Percentiles rank a stretch among this genome's conserved stretches.
These are phyloP conservation scores for Penicillium antarcticum DNA, from an alignment of 495 filamentous ascomycete species.

Conservation along the genomic window DNA sequence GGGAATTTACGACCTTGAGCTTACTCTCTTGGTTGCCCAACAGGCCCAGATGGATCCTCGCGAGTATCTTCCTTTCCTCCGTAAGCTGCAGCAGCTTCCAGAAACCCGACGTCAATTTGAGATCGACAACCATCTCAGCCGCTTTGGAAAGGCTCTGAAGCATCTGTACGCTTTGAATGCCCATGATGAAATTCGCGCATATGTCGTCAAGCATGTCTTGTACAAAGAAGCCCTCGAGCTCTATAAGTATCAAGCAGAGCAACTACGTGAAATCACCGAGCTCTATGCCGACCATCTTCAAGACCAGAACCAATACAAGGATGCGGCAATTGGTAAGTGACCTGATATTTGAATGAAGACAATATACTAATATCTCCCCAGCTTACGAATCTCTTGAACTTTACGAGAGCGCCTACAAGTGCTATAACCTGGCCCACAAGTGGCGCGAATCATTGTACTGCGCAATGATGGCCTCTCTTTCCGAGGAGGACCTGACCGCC, in stretches of 20 bases:
- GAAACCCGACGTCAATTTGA: slow-evolving; percentile 67
- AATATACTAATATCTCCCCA: slow-evolving; percentile 17
- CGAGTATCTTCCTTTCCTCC: slow-evolving; percentile 93
- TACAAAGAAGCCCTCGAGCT: slow-evolving; percentile 73
- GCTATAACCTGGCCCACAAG: slow-evolving; percentile 75
- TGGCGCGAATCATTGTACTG: slow-evolving; percentile 88
- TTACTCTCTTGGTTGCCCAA: slow-evolving; percentile 86
- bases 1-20: slow-evolving; percentile 85
- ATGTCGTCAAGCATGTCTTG: slow-evolving; percentile 73
- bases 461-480: slow-evolving; percentile 63
- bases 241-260: slow-evolving; percentile 74
- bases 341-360: not conserved
- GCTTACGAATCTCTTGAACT: slow-evolving; percentile 84
- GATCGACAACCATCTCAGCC: slow-evolving; percentile 83
- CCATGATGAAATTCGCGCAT: slow-evolving; percentile 73
- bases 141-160: slow-evolving; percentile 69
- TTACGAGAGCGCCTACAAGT: slow-evolving; percentile 66
- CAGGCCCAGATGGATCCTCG: slow-evolving; percentile 94
- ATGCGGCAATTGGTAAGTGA: slow-evolving; percentile 67
- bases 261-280: slow-evolving; percentile 59
- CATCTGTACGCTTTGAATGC: slow-evolving; percentile 65
- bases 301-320: slow-evolving; percentile 68
- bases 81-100: slow-evolving; percentile 72
- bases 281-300: slow-evolving; percentile 79
- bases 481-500: slow-evolving; percentile 50